Evolutionary conservation across 768 basidiomycete genomes (phyloP).

Genomic region (Dentipellis fragilis): DNA sequence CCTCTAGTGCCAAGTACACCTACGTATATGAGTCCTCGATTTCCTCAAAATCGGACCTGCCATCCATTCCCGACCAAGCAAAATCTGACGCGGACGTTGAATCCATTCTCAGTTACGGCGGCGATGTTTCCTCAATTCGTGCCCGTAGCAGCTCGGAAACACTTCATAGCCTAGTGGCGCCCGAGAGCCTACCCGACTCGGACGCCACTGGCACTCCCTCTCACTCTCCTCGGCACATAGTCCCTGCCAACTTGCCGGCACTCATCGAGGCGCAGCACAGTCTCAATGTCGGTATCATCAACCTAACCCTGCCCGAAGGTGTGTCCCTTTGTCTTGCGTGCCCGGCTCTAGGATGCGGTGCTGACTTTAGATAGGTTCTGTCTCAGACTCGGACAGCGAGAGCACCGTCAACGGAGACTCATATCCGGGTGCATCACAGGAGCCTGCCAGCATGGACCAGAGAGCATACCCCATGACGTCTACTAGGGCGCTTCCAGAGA

Average conservation of each 20-base stretch:
- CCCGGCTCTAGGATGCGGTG: too few relatives aligned
- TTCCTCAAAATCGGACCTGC: conserved; percentile 12
- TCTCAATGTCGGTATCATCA: conserved; percentile 7
- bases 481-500: not conserved
- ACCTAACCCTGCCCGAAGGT: conserved; percentile 11
- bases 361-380: conserved; percentile 6
- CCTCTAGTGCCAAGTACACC: conserved; percentile 9
- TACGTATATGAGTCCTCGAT: conserved; percentile 12
- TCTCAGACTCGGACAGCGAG: conserved; percentile 15
- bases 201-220: conserved; percentile 4
- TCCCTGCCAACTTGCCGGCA: conserved; percentile 10
- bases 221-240: conserved; percentile 6
- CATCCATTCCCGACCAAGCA: not conserved
- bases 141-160: conserved; percentile 12
- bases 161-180: conserved; percentile 6
- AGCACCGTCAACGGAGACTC: conserved; percentile 13
- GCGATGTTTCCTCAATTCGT: conserved; percentile 10
- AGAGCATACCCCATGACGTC: not conserved
- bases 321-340: not conserved
- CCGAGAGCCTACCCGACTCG: not conserved
- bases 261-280: conserved; percentile 13
- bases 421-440: not conserved
- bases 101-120: conserved; percentile 9
- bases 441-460: not conserved
- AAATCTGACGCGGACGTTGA: conserved; percentile 9